Percentiles rank a stretch among this genome's conserved stretches.
These are phyloP conservation scores for Malbranchea cinnamomea DNA, from an alignment of 2,329 filamentous ascomycete species.

Conservation along the genomic window DNA sequence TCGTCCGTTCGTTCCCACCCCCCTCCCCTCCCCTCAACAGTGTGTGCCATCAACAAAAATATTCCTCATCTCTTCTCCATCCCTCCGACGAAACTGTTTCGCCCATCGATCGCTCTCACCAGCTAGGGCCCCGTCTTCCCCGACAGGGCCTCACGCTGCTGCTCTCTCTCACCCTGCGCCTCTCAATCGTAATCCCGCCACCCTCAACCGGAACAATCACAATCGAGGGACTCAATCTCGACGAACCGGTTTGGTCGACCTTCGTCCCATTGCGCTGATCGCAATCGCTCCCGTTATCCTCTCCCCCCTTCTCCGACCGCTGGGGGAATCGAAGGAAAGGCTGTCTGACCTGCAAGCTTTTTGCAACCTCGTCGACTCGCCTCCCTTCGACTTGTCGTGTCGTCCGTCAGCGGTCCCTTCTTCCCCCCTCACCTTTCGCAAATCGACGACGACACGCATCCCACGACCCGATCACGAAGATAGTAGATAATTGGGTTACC, in stretches of 20 bases:
- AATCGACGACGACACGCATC: conserved; percentile 23
- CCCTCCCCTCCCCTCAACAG: no score
- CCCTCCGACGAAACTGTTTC: neutral
- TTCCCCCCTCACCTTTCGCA: no score
- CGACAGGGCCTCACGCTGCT: conserved; percentile 1
- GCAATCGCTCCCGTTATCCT: conserved; percentile 8
- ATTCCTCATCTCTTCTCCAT: no score
- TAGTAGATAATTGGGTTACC: conserved; percentile 3
- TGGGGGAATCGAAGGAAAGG: no score
- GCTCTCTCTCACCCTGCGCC: conserved; percentile 2
- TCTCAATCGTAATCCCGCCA: conserved; percentile 6
- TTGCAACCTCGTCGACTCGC: no score
- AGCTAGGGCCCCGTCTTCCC: neutral
- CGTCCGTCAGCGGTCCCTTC: conserved; percentile 31
- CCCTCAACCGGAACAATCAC: conserved; percentile 2
- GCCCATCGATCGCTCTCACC: neutral
- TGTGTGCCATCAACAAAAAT: no score
- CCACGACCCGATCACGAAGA: conserved; percentile 7
- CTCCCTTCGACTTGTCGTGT: conserved; percentile 14
- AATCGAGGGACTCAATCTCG: no score
- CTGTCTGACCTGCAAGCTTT: no score
- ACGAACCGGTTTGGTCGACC: no score
- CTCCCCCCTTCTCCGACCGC: conserved; percentile 23
- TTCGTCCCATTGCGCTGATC: no score
- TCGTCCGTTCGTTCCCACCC: no score